phyloP scores from a whole-genome alignment of 192 early-diverging fungal species.

The Backusella psychrophila region DNA sequence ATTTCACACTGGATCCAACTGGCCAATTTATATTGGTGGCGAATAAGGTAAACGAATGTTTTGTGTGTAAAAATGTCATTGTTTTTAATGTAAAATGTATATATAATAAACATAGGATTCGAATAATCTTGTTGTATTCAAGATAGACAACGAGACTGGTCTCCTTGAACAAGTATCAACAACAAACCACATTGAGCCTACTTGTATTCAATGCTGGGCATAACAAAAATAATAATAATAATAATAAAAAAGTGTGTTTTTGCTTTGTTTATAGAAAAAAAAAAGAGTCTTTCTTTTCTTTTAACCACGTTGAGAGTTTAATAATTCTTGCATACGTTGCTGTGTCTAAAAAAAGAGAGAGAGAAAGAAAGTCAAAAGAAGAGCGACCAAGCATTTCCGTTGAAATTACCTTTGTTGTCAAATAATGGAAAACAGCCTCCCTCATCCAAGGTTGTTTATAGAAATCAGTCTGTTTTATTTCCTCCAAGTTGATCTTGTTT shows the following conservation, averaged over 20 bases:
- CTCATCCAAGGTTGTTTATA: conserved; percentile 78
- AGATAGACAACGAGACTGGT: conserved; percentile 25
- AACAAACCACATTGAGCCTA: conserved; percentile 16
- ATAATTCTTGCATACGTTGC: conserved; percentile 13
- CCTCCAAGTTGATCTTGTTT: conserved; percentile 71
- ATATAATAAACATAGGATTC: conserved; percentile 21
- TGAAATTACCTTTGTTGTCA: conserved; percentile 59
- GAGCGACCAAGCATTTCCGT: background rate
- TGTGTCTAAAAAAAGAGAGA: background rate
- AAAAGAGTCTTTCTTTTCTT: background rate
- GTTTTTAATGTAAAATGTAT: background rate
- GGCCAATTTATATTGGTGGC: conserved; percentile 29
- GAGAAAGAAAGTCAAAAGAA: background rate
- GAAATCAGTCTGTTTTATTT: conserved; percentile 67
- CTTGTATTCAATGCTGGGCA: conserved; percentile 35
- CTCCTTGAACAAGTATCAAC: conserved; percentile 7
- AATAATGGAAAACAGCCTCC: conserved; percentile 91
- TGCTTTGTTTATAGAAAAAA: background rate
- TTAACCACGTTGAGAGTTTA: background rate
- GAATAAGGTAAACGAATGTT: conserved; percentile 25
- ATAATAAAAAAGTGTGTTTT: background rate
- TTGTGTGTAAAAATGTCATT: background rate
- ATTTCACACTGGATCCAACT: conserved; percentile 35
- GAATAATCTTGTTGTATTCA: conserved; percentile 28
- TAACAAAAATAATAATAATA: background rate